Evolutionary conservation across 2,329 filamentous ascomycete genomes (phyloP).

Genomic region (Fusarium sp.): DNA sequence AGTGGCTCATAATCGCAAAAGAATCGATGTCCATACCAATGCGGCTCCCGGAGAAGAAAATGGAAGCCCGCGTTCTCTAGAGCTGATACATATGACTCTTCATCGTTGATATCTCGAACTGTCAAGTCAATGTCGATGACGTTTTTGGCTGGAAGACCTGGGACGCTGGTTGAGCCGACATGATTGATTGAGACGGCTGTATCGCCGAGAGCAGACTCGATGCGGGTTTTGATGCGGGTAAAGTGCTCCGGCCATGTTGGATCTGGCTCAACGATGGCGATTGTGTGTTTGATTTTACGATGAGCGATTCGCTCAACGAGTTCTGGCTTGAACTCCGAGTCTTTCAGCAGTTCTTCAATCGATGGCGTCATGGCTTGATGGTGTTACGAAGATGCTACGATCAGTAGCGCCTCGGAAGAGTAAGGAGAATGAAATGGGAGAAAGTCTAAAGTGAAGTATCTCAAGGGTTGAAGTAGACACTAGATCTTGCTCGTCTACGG

Average conservation of each 20-base stretch:
- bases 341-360: constrained; percentile 46
- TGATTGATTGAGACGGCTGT: constrained; percentile 58
- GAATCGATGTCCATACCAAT: constrained; percentile 64
- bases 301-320: constrained; percentile 45
- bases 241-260: constrained; percentile 55
- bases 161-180: constrained; percentile 65
- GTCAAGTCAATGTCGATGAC: constrained; percentile 67
- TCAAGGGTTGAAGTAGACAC: no score
- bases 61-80: constrained; percentile 61
- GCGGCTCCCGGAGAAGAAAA: constrained; percentile 61
- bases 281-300: constrained; percentile 41
- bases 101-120: constrained; percentile 56
- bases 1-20: constrained; percentile 55
- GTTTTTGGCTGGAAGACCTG: constrained; percentile 63
- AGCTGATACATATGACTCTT: constrained; percentile 58
- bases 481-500: no score
- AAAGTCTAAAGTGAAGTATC: no score
- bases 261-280: constrained; percentile 55
- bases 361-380: constrained; percentile 39
- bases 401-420: accelerated
- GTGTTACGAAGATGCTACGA: background rate
- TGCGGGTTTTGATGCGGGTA: constrained; percentile 50
- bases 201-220: constrained; percentile 54
- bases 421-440: no score
- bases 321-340: constrained; percentile 42